These are phyloP conservation scores for Mycosphaerelloides madeirae DNA, from an alignment of 2,329 filamentous ascomycete genomes.

Conservation along the genomic window DNA sequence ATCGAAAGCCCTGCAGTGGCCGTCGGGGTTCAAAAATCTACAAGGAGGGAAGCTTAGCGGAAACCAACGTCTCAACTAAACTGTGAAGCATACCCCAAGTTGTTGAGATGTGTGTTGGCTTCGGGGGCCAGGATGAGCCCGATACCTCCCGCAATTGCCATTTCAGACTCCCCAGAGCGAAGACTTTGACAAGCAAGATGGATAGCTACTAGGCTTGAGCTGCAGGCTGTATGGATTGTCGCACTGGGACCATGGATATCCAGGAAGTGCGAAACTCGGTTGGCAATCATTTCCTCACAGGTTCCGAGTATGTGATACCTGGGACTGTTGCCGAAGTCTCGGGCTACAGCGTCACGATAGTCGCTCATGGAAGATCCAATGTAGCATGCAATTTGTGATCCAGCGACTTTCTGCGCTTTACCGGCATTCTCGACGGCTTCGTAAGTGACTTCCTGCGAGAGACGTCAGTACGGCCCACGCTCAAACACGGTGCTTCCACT, in stretches of 20 bases:
- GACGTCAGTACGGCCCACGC: too few relatives aligned
- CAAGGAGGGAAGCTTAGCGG: too few relatives aligned
- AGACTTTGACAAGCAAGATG: conserved; percentile 30
- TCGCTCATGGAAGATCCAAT: conserved; percentile 23
- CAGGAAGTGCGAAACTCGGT: conserved; percentile 17
- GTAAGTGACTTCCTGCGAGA: conserved; percentile 6
- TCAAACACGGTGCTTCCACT: too few relatives aligned
- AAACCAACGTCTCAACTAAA: too few relatives aligned
- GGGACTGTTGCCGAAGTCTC: conserved; percentile 16
- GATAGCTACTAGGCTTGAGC: conserved; percentile 35
- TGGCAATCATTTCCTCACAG: conserved; percentile 12
- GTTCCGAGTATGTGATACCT: conserved; percentile 22
- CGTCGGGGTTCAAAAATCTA: conserved; percentile 30
- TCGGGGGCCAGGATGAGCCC: conserved; percentile 20
- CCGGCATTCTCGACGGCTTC: conserved; percentile 12
- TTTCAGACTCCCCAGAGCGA: conserved; percentile 19
- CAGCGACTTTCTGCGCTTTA: conserved; percentile 13
- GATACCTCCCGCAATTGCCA: conserved; percentile 14
- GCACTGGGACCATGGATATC: conserved; percentile 16
- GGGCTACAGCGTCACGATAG: conserved; percentile 17
- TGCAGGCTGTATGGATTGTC: conserved; percentile 42
- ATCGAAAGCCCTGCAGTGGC: conserved; percentile 27
- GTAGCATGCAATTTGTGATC: conserved; percentile 19
- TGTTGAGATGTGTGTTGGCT: neutral
- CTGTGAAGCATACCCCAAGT: too few relatives aligned